Evolutionary conservation across 2,329 filamentous ascomycete genomes (phyloP).

Genomic region (Akanthomyces lecanii): DNA sequence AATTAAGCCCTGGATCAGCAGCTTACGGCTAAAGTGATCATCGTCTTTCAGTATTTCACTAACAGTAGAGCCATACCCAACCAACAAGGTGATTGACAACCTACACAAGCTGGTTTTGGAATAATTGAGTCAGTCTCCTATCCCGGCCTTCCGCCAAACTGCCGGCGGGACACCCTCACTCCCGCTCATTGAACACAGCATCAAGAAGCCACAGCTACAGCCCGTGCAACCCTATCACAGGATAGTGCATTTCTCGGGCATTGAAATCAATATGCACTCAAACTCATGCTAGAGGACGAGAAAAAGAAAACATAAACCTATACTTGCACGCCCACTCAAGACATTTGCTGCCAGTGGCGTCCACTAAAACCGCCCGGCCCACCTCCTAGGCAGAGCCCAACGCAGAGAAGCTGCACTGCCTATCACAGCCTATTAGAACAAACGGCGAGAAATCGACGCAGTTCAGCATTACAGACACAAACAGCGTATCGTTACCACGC

Average conservation of each 20-base stretch:
- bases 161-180: not conserved
- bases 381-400: not conserved
- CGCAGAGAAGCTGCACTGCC: not conserved
- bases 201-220: not conserved
- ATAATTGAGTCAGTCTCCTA: not conserved
- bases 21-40: not conserved
- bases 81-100: too few relatives aligned
- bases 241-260: not conserved
- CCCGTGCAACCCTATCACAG: not conserved
- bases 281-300: not conserved
- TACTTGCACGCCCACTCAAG: not conserved
- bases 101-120: too few relatives aligned
- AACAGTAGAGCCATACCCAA: too few relatives aligned
- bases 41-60: not conserved
- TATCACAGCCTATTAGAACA: not conserved
- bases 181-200: not conserved
- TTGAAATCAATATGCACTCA: not conserved
- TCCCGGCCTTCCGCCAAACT: not conserved
- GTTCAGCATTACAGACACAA: not conserved
- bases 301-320: conserved; percentile 13
- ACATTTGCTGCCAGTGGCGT: conserved; percentile 2
- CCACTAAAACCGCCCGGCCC: not conserved
- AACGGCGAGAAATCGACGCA: not conserved
- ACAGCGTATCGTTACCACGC: not conserved
- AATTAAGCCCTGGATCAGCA: not conserved